Percentiles rank a stretch among this genome's conserved stretches.
phyloP scores from a whole-genome alignment of 345 rosid species.

The Eucalyptus pauciflora region DNA sequence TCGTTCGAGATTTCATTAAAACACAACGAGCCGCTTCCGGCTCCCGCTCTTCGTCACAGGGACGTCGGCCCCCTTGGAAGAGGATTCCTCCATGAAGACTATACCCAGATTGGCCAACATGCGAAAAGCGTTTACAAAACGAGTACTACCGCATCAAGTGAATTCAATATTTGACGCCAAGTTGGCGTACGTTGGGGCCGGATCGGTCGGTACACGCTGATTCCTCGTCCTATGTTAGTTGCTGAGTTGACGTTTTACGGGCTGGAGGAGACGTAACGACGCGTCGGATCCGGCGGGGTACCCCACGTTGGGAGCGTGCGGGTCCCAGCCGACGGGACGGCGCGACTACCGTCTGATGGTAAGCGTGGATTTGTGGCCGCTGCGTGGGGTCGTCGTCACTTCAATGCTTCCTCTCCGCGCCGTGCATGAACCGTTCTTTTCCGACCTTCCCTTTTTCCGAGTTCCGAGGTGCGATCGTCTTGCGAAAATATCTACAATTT shows the following conservation, averaged over 20 bases:
- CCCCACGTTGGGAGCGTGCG: neutral
- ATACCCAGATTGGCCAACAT: too few relatives aligned
- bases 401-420: neutral
- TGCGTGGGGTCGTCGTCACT: neutral
- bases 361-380: neutral
- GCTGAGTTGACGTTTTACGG: neutral
- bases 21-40: neutral
- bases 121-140: too few relatives aligned
- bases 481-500: neutral
- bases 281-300: neutral
- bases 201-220: neutral
- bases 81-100: neutral
- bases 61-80: neutral
- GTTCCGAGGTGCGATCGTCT: neutral
- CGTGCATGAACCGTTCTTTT: neutral
- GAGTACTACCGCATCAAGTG: accelerated
- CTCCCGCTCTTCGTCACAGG: neutral
- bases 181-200: neutral
- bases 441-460: neutral
- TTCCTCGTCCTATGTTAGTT: neutral
- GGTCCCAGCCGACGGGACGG: neutral
- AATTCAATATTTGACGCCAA: neutral
- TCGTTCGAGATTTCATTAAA: neutral
- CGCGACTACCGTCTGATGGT: neutral
- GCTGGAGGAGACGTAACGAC: neutral